Evolutionary conservation across 2,329 filamentous ascomycete genomes (phyloP).

Genomic region (Neonectria ditissima): DNA sequence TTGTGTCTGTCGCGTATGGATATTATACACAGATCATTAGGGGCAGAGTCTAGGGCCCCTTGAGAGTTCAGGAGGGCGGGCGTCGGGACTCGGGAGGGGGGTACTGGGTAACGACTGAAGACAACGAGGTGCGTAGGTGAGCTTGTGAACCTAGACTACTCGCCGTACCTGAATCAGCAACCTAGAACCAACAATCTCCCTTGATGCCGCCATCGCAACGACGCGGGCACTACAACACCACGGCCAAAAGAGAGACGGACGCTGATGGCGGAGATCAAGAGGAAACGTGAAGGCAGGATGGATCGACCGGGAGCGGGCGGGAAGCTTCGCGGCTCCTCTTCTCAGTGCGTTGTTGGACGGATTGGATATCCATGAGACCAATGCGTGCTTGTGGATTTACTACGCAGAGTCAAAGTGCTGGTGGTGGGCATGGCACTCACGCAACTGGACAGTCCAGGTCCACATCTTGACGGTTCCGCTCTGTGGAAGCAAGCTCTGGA

Average conservation of each 20-base stretch:
- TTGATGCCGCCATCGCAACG: background rate
- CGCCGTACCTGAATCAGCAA: slow-evolving; percentile 20
- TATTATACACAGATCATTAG: slow-evolving; percentile 12
- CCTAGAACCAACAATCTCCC: slow-evolving; percentile 14
- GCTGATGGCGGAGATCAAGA: background rate
- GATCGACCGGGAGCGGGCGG: slow-evolving; percentile 33
- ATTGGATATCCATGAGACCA: slow-evolving; percentile 27
- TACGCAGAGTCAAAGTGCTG: slow-evolving; percentile 16
- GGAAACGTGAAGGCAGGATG: slow-evolving; percentile 1
- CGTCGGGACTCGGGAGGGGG: background rate
- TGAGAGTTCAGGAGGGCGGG: background rate
- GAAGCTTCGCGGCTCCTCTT: slow-evolving; percentile 30
- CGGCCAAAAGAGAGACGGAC: background rate
- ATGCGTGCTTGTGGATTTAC: slow-evolving; percentile 24
- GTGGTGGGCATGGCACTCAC: slow-evolving; percentile 15
- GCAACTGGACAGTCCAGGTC: slow-evolving; percentile 5
- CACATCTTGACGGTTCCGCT: slow-evolving; percentile 26
- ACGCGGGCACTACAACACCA: background rate
- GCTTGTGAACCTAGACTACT: slow-evolving; percentile 16
- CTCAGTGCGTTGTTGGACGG: slow-evolving; percentile 17
- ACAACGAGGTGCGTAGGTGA: slow-evolving; percentile 10
- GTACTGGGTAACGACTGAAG: too few species aligned
- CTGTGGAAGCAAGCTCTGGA: background rate
- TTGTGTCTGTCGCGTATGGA: slow-evolving; percentile 7
- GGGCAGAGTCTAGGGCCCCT: slow-evolving; percentile 9